These are phyloP conservation scores for Sherardia arvensis DNA, from an alignment of 257 asterid species.

Conservation along the genomic window DNA sequence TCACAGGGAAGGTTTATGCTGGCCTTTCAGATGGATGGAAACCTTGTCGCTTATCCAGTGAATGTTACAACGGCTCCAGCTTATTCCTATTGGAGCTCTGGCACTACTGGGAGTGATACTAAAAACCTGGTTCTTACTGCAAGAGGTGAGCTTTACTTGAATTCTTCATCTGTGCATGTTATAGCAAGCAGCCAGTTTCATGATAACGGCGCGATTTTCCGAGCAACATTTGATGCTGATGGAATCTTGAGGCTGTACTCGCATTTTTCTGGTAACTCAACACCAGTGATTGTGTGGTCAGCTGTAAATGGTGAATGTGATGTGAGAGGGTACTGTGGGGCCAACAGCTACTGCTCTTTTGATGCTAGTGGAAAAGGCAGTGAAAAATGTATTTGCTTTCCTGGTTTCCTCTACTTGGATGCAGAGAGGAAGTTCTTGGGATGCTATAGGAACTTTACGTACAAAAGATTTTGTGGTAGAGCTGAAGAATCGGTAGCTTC, in stretches of 20 bases:
- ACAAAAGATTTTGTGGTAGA: constrained; percentile 14
- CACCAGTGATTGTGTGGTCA: no score
- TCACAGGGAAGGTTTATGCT: constrained; percentile 18
- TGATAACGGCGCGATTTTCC: no score
- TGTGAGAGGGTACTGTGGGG: constrained; percentile 18
- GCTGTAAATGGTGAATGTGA: constrained; percentile 12
- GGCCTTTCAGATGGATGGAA: constrained; percentile 14
- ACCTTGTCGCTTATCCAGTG: constrained; percentile 21
- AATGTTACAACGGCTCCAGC: neutral
- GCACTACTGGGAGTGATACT: neutral
- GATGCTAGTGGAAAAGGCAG: neutral
- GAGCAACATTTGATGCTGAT: constrained; percentile 14
- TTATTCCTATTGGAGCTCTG: constrained; percentile 13
- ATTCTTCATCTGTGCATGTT: neutral
- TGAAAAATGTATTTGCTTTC: constrained; percentile 20
- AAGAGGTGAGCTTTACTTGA: constrained; percentile 8
- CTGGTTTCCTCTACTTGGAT: constrained; percentile 13
- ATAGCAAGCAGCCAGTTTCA: no score
- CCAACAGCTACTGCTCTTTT: constrained; percentile 14
- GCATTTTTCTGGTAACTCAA: constrained; percentile 7
- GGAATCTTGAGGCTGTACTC: constrained; percentile 22
- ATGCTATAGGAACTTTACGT: constrained; percentile 14
- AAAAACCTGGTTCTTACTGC: constrained; percentile 7
- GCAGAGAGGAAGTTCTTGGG: constrained; percentile 12
- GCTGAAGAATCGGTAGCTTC: neutral